Evolutionary conservation across 257 asterid genomes (phyloP).

Genomic region (Voacanga thouarsii): DNA sequence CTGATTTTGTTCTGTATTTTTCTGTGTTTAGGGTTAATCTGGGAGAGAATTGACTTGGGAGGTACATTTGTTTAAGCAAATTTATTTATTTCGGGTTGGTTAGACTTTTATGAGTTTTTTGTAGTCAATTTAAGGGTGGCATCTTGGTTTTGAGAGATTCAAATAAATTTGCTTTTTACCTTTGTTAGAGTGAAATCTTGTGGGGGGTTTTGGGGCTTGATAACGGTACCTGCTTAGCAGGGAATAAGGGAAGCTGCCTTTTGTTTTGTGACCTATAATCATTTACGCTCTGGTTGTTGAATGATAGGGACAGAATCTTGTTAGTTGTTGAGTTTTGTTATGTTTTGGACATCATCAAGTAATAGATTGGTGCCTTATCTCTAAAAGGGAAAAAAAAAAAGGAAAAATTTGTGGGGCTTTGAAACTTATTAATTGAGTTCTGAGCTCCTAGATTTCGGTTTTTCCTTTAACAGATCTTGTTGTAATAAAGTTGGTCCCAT

Average conservation of each 20-base stretch:
- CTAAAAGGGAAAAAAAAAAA: not conserved
- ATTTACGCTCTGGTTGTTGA: not conserved
- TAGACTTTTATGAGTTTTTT: not conserved
- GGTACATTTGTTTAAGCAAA: not conserved
- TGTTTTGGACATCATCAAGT: not conserved
- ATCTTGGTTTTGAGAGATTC: not conserved
- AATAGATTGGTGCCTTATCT: not conserved
- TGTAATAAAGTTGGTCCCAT: not conserved
- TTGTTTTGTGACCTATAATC: not conserved
- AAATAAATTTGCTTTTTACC: not conserved
- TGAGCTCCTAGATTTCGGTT: not conserved
- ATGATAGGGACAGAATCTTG: not conserved
- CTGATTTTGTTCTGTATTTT: not conserved
- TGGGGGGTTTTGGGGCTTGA: not conserved
- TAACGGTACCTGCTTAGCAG: not conserved
- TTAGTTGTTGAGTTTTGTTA: not conserved
- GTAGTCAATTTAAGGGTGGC: not conserved
- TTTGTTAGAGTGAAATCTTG: not conserved
- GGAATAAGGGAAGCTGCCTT: not conserved
- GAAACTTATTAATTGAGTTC: not conserved
- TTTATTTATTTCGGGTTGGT: not conserved
- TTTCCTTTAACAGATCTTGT: not conserved
- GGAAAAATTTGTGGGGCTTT: not conserved
- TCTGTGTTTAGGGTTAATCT: not conserved
- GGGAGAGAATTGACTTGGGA: slow-evolving; percentile 1